Conservation (phyloP, 495 filamentous ascomycete genomes). For the Aspergillus kassunensis region DNA sequence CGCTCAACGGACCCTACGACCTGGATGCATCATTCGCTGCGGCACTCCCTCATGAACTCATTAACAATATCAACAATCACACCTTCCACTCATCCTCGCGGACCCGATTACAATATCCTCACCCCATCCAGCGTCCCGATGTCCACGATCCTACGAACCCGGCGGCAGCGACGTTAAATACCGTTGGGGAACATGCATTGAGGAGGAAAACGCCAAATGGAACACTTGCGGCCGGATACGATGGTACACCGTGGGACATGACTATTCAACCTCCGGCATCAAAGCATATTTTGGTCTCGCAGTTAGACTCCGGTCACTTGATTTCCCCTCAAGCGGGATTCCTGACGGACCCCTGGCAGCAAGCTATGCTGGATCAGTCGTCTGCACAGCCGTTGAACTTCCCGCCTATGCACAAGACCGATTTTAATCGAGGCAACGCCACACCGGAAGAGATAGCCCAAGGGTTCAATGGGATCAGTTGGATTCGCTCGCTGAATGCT, state of each 20-base stretch:
- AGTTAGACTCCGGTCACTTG: constrained; percentile 40
- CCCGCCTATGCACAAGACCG: constrained; percentile 41
- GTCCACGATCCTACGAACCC: constrained; percentile 23
- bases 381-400: constrained; percentile 37
- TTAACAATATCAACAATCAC: constrained; percentile 26
- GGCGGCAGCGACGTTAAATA: constrained; percentile 20
- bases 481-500: constrained; percentile 43
- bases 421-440: constrained; percentile 21
- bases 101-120: constrained; percentile 39
- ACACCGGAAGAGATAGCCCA: constrained; percentile 31
- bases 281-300: constrained; percentile 87
- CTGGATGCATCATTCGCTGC: constrained; percentile 25
- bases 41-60: constrained; percentile 23
- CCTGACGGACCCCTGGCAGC: constrained; percentile 31
- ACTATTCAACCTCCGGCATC: constrained; percentile 69
- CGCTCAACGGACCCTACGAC: constrained; percentile 30
- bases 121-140: constrained; percentile 41
- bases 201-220: constrained; percentile 93
- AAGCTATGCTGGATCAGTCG: constrained; percentile 23
- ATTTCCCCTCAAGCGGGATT: constrained; percentile 26
- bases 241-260: constrained; percentile 76
- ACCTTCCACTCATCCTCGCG: constrained; percentile 28
- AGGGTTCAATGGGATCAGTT: constrained; percentile 36
- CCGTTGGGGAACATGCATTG: constrained; percentile 67
- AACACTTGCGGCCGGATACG: constrained; percentile 88